These are phyloP conservation scores for Cyberlindnera samutprakarnensis DNA, from an alignment of 805 yeast species.

Conservation along the genomic window DNA sequence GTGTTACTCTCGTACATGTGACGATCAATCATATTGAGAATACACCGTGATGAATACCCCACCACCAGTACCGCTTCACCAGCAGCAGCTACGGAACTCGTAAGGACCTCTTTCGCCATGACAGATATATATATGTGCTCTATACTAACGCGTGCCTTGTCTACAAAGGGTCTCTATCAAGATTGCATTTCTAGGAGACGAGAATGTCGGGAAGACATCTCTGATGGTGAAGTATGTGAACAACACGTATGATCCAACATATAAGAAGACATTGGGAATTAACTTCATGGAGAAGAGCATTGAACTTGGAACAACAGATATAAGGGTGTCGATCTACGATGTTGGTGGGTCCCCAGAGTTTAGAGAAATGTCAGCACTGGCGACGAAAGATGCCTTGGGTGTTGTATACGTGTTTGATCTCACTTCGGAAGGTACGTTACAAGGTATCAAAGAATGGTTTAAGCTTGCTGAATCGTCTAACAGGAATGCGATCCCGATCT, in stretches of 20 bases:
- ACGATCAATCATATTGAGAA: too few species aligned
- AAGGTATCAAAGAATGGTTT: conserved; percentile 92
- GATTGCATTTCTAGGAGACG: conserved; percentile 91
- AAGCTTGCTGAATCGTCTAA: conserved; percentile 86
- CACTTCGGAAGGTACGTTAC: conserved; percentile 77
- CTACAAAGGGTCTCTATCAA: conserved; percentile 66
- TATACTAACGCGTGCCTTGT: too few species aligned
- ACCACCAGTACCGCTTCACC: conserved; percentile 18
- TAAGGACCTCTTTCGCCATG: too few species aligned
- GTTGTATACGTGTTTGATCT: conserved; percentile 85
- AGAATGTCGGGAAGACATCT: conserved; percentile 93
- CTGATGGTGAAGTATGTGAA: conserved; percentile 97
- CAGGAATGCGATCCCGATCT: conserved; percentile 81
- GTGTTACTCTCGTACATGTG: too few species aligned
- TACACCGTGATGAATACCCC: conserved; percentile 4
- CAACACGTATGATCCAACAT: conserved; percentile 84
- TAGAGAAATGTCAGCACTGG: conserved; percentile 91
- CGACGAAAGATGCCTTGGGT: conserved; percentile 88
- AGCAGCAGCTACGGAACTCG: conserved; percentile 15
- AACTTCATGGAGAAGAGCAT: conserved; percentile 90
- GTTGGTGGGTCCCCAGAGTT: conserved; percentile 94
- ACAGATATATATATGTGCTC: too few species aligned
- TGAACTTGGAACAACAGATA: conserved; percentile 75
- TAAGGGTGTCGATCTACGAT: conserved; percentile 91
- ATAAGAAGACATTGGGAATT: conserved; percentile 91